Conservation (phyloP, 2,329 filamentous ascomycete genomes). For the Botrytis tulipae region DNA sequence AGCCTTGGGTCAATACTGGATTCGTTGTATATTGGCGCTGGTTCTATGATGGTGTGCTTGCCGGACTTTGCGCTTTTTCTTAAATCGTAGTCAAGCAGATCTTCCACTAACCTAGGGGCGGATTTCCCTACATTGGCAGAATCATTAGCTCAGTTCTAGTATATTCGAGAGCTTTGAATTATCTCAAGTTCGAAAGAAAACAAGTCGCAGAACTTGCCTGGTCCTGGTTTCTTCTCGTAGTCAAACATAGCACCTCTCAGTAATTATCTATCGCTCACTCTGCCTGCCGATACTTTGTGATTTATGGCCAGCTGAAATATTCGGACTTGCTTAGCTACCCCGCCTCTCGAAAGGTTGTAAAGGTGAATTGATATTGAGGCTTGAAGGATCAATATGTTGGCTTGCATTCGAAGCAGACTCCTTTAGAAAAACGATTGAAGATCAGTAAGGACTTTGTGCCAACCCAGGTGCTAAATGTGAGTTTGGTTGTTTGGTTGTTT, state of each 20-base stretch:
- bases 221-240: conserved; percentile 12
- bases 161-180: background rate
- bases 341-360: conserved; percentile 1
- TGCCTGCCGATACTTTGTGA: background rate
- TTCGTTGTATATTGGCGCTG: conserved; percentile 51
- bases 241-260: conserved; percentile 14
- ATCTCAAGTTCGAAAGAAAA: background rate
- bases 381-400: background rate
- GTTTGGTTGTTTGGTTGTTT: conserved; percentile 4
- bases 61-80: conserved; percentile 39
- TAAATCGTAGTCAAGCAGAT: conserved; percentile 46
- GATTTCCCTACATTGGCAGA: conserved; percentile 46
- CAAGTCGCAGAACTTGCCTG: conserved; percentile 19
- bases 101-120: conserved; percentile 48
- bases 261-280: background rate
- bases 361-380: background rate
- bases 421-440: background rate
- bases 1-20: conserved; percentile 32
- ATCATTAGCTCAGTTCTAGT: conserved; percentile 1
- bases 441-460: background rate
- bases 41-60: conserved; percentile 53
- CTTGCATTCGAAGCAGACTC: background rate
- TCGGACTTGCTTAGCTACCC: conserved; percentile 4
- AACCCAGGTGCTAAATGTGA: background rate
- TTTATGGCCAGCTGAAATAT: conserved; percentile 5